Base-by-base conservation (phyloP, 139 green algal genomes). In the Axilococcus clingmanii region DNA sequence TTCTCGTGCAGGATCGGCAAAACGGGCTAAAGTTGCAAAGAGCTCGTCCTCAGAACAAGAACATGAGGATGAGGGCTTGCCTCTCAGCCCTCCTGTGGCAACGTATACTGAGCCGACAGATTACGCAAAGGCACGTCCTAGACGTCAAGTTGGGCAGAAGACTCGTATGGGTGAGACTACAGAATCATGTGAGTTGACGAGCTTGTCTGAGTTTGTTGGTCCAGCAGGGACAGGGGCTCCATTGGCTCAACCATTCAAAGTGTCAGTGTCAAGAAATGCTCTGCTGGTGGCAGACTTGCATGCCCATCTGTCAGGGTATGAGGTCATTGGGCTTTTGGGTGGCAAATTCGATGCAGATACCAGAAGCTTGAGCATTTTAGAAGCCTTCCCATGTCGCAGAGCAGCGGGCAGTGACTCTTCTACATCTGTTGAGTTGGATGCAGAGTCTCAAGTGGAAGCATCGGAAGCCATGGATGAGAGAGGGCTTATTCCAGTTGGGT, bases 351-450 rank as follows among this genome's bases (percentile, higher is more conserved):
- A 82, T 40, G 25, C 52, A 3, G 53, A 64, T 17, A 56, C n/a
- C 22, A 52, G 51, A 17, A 9, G 43, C 32, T 46, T 84, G 30
- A 38, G 44, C 17, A 61, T 84, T 19, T 31, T 22, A 22, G 57
- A 56, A 7, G 78, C 78, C 1, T 79, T 76, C 47, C 78, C 78
- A 5, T 86, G 78, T 65, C 47, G 62, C 27, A 40, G 70, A 29
- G 44, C 60, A 11, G 24, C 25, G 3, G 55, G 66, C 11, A 57
- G 53, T 14, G 35, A 61, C 3, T 73, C 63, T 19, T 45, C 63
- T 35, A 86, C 75, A 12, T 74, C 56, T 23, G 81, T 88, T 44
- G 82, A 94, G 68, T 67, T 94, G 41, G 78, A 87, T 44, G 66
- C 82, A 1, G 63, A 60, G 12, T 52, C 53, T 7, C 76, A 91